phyloP scores from a whole-genome alignment of 2,329 filamentous ascomycete species.

The Ascochyta fabae region DNA sequence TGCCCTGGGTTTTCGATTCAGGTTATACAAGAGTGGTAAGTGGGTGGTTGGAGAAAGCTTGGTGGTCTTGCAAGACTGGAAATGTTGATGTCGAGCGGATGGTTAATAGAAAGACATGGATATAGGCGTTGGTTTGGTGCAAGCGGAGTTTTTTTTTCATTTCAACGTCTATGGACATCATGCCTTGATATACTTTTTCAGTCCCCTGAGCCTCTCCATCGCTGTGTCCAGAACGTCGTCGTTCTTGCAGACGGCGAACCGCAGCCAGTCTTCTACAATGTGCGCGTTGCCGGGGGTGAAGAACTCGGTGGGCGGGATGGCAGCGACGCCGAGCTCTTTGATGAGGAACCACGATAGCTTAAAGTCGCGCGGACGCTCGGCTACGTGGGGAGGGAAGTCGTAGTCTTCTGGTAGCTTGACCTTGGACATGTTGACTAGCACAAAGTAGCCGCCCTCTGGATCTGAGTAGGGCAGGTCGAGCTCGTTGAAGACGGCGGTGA shows the following conservation, averaged over 20 bases:
- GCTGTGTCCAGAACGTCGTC: constrained; percentile 71
- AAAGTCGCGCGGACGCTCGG: constrained; percentile 86
- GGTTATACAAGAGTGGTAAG: too few species aligned
- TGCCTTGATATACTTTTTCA: constrained; percentile 56
- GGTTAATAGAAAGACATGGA: too few species aligned
- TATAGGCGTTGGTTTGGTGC: too few species aligned
- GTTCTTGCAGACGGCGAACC: constrained; percentile 96
- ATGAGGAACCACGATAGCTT: constrained; percentile 97
- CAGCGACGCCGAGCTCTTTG: constrained; percentile 92
- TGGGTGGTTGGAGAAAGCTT: too few species aligned
- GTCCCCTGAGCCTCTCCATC: constrained; percentile 56
- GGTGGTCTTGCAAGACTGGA: too few species aligned
- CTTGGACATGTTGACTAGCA: constrained; percentile 90
- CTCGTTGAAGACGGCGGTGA: constrained; percentile 70
- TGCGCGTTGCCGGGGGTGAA: constrained; percentile 85
- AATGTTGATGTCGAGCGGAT: too few species aligned
- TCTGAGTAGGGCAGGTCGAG: constrained; percentile 72
- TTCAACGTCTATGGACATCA: too few species aligned
- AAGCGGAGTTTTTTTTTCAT: too few species aligned
- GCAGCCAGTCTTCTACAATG: constrained; percentile 89
- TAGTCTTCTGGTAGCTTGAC: constrained; percentile 85
- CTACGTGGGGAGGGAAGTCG: constrained; percentile 87
- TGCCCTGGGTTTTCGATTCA: too few species aligned
- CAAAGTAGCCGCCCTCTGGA: constrained; percentile 96
- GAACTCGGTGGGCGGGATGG: constrained; percentile 96